Conservation (phyloP, 1,284 basidiomycete species). For the Porogramme epimiltina region DNA sequence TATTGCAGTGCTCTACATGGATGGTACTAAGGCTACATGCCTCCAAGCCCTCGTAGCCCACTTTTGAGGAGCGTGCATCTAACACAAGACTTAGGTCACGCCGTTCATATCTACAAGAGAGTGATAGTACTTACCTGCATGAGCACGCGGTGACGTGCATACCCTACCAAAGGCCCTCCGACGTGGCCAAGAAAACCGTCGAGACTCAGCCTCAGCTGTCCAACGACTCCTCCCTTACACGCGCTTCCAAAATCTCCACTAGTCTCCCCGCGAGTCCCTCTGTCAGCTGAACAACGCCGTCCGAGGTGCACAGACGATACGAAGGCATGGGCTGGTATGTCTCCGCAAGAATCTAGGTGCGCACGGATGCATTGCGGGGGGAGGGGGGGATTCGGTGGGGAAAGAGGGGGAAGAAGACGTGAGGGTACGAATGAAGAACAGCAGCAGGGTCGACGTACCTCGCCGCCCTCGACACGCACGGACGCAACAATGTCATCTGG, state of each 20-base stretch:
- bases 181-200: too few species aligned
- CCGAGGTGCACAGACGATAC: conserved; percentile 73
- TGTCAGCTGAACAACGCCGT: conserved; percentile 66
- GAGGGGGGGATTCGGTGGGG: background rate
- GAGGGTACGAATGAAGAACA: background rate
- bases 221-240: conserved; percentile 15
- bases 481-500: conserved; percentile 80
- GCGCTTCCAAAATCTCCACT: conserved; percentile 34
- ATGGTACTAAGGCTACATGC: too few species aligned
- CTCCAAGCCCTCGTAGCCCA: too few species aligned
- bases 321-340: conserved; percentile 82
- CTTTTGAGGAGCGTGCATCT: too few species aligned
- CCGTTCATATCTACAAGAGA: too few species aligned
- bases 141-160: too few species aligned
- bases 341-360: conserved; percentile 58
- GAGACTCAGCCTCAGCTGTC: background rate
- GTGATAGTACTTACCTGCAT: too few species aligned
- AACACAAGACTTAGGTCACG: too few species aligned
- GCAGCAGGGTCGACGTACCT: conserved; percentile 43
- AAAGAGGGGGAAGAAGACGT: background rate
- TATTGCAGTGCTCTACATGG: too few species aligned
- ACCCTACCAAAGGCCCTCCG: too few species aligned
- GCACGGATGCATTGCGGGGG: background rate
- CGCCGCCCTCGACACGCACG: conserved; percentile 69
- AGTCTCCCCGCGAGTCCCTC: conserved; percentile 58